Conservation (phyloP, 768 basidiomycete species). For the Candolleomyces aberdarensis region DNA sequence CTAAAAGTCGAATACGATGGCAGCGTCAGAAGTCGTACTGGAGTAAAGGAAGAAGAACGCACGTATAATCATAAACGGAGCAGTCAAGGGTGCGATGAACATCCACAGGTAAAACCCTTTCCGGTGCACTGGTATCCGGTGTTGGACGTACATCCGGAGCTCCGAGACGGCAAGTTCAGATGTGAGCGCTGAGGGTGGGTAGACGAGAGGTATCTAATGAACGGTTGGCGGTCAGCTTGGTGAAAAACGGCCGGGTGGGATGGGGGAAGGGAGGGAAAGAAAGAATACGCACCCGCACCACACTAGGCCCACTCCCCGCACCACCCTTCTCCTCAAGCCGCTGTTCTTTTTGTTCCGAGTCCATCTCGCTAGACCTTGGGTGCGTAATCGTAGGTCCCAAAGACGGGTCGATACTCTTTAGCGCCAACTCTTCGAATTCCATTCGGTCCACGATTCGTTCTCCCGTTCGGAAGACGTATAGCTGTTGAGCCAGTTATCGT, state of each 20-base stretch:
- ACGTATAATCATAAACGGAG: constrained; percentile 80
- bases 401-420: constrained; percentile 71
- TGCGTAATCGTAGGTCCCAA: constrained; percentile 50
- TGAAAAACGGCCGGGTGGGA: neutral
- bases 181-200: constrained; percentile 46
- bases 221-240: neutral
- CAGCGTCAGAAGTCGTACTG: neutral
- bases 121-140: constrained; percentile 60
- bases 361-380: constrained; percentile 20
- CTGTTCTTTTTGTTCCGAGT: constrained; percentile 7
- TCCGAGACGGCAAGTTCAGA: constrained; percentile 38
- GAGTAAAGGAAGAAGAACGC: constrained; percentile 22
- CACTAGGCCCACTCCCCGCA: no score
- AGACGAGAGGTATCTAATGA: constrained; percentile 62
- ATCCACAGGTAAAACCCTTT: constrained; percentile 68
- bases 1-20: constrained; percentile 28
- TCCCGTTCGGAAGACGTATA: constrained; percentile 58
- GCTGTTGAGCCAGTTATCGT: constrained; percentile 29
- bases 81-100: constrained; percentile 62
- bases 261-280: no score
- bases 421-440: constrained; percentile 78
- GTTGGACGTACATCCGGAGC: constrained; percentile 47
- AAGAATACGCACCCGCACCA: no score
- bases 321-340: neutral
- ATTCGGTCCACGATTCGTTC: constrained; percentile 67